Conservation (phyloP, 2,329 filamentous ascomycete genomes). For the Fulvia fulva region DNA sequence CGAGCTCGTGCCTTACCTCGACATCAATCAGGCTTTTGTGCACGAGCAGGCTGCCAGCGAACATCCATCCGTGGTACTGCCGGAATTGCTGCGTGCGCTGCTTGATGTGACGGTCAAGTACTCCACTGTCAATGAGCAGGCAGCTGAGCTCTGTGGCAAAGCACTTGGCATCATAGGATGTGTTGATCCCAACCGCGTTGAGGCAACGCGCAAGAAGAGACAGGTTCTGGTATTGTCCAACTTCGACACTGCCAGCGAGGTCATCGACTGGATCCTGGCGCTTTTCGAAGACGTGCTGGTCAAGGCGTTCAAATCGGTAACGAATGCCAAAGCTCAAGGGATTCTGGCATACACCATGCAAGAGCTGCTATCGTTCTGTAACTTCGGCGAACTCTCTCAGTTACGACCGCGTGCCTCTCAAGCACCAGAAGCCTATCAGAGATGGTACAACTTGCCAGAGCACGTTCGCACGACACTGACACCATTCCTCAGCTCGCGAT, state of each 20-base stretch:
- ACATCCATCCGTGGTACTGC: constrained; percentile 72
- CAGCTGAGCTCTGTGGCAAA: constrained; percentile 70
- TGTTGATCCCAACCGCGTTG: constrained; percentile 84
- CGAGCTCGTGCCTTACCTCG: constrained; percentile 72
- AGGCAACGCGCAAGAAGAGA: constrained; percentile 70
- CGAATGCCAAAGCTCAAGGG: constrained; percentile 80
- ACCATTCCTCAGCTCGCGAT: constrained; percentile 82
- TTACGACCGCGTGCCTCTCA: constrained; percentile 52
- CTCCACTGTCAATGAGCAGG: constrained; percentile 61
- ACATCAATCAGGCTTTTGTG: constrained; percentile 69
- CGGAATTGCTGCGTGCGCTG: constrained; percentile 68
- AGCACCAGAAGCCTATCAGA: constrained; percentile 59
- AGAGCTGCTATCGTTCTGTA: constrained; percentile 74
- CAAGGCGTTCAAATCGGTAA: constrained; percentile 84
- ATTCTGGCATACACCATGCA: constrained; percentile 95
- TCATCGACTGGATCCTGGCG: constrained; percentile 79
- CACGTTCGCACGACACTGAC: constrained; percentile 74
- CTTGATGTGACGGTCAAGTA: constrained; percentile 84
- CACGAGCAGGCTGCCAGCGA: constrained; percentile 78
- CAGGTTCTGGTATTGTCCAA: constrained; percentile 87
- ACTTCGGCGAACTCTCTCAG: constrained; percentile 59
- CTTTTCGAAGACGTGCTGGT: constrained; percentile 84
- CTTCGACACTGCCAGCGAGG: constrained; percentile 73
- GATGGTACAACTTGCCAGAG: constrained; percentile 76
- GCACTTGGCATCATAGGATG: constrained; percentile 88